Base-by-base conservation (phyloP, 2,329 filamentous ascomycete genomes). In the Thelonectria discophora region DNA sequence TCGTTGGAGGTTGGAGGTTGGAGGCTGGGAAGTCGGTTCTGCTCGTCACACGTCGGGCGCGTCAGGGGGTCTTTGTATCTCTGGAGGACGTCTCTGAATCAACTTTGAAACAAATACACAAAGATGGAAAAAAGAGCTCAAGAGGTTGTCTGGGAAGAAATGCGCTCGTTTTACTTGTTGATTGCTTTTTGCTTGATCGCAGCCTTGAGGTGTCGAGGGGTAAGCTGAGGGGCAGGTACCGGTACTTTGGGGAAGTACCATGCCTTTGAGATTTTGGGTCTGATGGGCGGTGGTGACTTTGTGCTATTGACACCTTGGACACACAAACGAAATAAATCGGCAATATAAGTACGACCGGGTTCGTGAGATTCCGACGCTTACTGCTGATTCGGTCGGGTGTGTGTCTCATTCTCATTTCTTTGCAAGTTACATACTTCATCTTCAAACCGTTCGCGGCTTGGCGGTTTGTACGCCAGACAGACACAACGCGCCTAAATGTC, bases 221-320 rank as follows among this genome's bases (percentile, higher is more conserved):
- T 3, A n/a, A 6, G 7, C 39, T 9, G 15, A n/a, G 39, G 39
- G 18, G 45, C 37, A n/a, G 21, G 57, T 59, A 59, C 50, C 20
- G 45, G 49, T 59, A 59, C 57, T 54, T 59, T 37, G 8, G 17
- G 34, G 43, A 54, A 24, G 57, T 59, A 59, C 49, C 56, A 4
- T 43, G 10, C 18, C 34, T 9, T n/a, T 18, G 15, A 5, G 10
- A 18, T 42, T 12, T 18, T 9, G 10, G 17, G 3, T 7, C n/a
- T 7, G 30, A 32, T 32, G 30, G 30, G 30, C 39, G n/a, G 39
- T 27, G 37, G 42, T 34, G 34, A 42, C 10, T 42, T 45, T 13
- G 30, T 24, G 20, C 49, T 13, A 8, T 9, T 18, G 34, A 17
- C 3, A 40, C 3, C n/a, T n/a, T n/a, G 13, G 12, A 5, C 3